A percentile compares a stretch with the other conserved stretches of the same genome.
Conservation (phyloP, 371 early-diverging fungal species). For the Zychaea mexicana region DNA sequence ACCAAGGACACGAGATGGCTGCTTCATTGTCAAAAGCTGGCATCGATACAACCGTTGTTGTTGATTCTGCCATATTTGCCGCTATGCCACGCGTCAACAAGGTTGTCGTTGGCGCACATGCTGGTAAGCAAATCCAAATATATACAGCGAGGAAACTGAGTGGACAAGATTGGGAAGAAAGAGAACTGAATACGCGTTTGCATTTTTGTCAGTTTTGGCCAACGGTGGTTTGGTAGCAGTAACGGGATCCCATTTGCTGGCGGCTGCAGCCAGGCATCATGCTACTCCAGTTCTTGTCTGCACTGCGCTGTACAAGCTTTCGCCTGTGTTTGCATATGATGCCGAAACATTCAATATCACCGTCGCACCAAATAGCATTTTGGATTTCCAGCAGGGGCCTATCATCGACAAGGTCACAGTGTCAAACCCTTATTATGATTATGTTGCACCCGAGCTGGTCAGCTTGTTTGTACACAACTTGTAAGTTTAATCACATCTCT, state of each 20-base stretch:
- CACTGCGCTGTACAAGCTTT: constrained; percentile 83
- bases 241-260: constrained; percentile 81
- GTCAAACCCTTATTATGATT: constrained; percentile 87
- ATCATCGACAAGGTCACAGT: constrained; percentile 81
- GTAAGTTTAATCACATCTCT: constrained; percentile 52
- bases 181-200: background rate
- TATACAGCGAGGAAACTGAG: too few relatives aligned
- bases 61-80: constrained; percentile 94
- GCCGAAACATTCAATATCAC: constrained; percentile 79
- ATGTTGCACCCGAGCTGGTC: constrained; percentile 87
- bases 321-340: constrained; percentile 89
- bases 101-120: constrained; percentile 93
- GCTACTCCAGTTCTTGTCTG: constrained; percentile 88
- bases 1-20: constrained; percentile 88
- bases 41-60: constrained; percentile 91
- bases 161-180: background rate
- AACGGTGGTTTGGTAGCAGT: constrained; percentile 92
- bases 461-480: constrained; percentile 89
- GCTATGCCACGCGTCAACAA: constrained; percentile 98
- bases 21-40: constrained; percentile 73
- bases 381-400: constrained; percentile 77
- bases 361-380: constrained; percentile 80
- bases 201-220: constrained; percentile 70
- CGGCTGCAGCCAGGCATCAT: constrained; percentile 91
- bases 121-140: constrained; percentile 68